phyloP scores from a whole-genome alignment of 495 filamentous ascomycete genomes.

The Rostrohypoxylon terebratum region DNA sequence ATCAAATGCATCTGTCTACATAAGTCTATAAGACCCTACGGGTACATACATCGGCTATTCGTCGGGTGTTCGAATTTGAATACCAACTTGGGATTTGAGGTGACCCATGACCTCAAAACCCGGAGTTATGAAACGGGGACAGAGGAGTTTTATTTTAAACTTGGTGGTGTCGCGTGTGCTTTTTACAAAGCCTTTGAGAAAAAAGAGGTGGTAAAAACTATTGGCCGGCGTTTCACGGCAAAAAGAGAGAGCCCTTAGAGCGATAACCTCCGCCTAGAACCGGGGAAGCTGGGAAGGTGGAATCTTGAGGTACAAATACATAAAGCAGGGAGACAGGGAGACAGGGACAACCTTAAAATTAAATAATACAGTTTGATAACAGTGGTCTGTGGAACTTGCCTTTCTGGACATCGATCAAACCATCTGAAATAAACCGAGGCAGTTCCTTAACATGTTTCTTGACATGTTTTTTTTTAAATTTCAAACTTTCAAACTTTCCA shows the following conservation, averaged over 20 bases:
- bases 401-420: not conserved
- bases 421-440: not conserved
- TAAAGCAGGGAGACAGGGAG: not conserved
- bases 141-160: conserved; percentile 26
- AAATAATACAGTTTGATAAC: not conserved
- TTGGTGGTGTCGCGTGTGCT: conserved; percentile 30
- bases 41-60: conserved; percentile 10
- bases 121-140: conserved; percentile 34
- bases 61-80: conserved; percentile 13
- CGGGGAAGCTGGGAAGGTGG: conserved; percentile 2
- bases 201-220: conserved; percentile 15
- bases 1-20: conserved; percentile 6
- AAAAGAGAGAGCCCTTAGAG: not conserved
- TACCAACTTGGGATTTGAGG: conserved; percentile 1
- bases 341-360: not conserved
- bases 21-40: not conserved
- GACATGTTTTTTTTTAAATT: too few species aligned
- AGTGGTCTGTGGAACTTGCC: not conserved
- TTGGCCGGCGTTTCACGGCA: conserved; percentile 27
- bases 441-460: not conserved
- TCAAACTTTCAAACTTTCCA: too few species aligned
- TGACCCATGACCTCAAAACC: conserved; percentile 7
- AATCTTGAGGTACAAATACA: conserved; percentile 1
- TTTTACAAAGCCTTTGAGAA: not conserved
- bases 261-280: conserved; percentile 2